Evolutionary conservation across 208 protist species (phyloP).

Genomic region (Crithidia brevicula): DNA sequence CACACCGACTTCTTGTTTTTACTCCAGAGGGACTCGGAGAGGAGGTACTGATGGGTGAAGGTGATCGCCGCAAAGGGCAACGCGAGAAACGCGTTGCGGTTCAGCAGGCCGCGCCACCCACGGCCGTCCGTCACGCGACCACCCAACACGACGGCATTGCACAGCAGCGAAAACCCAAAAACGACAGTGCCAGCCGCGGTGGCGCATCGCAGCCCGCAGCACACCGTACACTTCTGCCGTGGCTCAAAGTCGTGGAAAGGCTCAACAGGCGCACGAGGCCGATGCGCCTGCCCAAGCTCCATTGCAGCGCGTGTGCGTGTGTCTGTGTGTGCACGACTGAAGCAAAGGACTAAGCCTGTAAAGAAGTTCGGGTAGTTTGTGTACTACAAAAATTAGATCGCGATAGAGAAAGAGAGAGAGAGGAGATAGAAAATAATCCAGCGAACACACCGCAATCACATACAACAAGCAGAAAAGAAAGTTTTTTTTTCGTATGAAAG

Average conservation of each 20-base stretch:
- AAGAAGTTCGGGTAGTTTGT: too few relatives aligned
- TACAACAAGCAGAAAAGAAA: too few relatives aligned
- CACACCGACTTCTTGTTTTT: constrained; percentile 81
- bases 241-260: constrained; percentile 59
- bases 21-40: constrained; percentile 87
- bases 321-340: neutral
- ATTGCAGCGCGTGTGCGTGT: constrained; percentile 28
- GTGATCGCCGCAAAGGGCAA: constrained; percentile 69
- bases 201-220: constrained; percentile 67
- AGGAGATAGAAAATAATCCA: too few relatives aligned
- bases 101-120: constrained; percentile 60
- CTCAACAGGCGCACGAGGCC: constrained; percentile 51
- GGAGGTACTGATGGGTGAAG: constrained; percentile 84
- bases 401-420: too few relatives aligned
- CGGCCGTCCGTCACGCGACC: constrained; percentile 53
- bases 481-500: too few relatives aligned
- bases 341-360: too few relatives aligned
- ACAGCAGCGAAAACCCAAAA: constrained; percentile 65
- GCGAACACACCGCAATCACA: too few relatives aligned
- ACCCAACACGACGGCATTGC: constrained; percentile 54
- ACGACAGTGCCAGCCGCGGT: constrained; percentile 35
- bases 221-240: constrained; percentile 76
- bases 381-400: too few relatives aligned
- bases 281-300: constrained; percentile 68
- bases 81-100: constrained; percentile 67